These are phyloP conservation scores for Volvox carteri DNA, from an alignment of 163 green algal genomes.

Conservation along the genomic window DNA sequence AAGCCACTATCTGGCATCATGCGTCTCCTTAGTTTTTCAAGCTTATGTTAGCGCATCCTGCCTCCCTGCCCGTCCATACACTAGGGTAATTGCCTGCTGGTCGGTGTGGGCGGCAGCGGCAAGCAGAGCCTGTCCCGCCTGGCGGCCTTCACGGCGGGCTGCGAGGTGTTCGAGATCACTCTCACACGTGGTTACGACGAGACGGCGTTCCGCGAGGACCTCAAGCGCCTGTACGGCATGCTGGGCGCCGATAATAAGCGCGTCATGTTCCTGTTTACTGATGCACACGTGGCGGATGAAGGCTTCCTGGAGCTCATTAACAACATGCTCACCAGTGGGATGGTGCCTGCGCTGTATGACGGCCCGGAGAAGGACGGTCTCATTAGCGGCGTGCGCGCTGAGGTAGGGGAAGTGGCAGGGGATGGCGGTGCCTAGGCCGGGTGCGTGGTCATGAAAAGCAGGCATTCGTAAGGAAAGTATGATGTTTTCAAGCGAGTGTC, in stretches of 20 bases:
- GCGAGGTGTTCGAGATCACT: slow-evolving; percentile 90
- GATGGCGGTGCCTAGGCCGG: not conserved
- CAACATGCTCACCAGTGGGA: slow-evolving; percentile 93
- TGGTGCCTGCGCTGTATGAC: slow-evolving; percentile 90
- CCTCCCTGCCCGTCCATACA: too few species aligned
- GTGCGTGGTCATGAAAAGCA: too few species aligned
- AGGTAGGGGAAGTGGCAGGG: slow-evolving; percentile 21
- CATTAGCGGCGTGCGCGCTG: slow-evolving; percentile 75
- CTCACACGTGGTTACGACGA: slow-evolving; percentile 92
- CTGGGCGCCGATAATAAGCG: slow-evolving; percentile 86
- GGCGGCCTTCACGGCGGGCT: slow-evolving; percentile 86
- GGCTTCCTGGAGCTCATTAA: slow-evolving; percentile 95
- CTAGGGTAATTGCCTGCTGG: slow-evolving; percentile 85
- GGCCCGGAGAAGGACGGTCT: slow-evolving; percentile 87
- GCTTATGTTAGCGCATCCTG: too few species aligned
- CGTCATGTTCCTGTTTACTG: slow-evolving; percentile 93
- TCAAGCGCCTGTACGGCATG: slow-evolving; percentile 90
- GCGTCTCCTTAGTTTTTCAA: too few species aligned
- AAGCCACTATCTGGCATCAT: too few species aligned
- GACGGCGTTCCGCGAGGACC: slow-evolving; percentile 86
- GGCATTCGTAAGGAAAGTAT: too few species aligned
- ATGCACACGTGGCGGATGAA: slow-evolving; percentile 91
- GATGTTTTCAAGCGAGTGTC: too few species aligned
- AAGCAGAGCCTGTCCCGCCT: slow-evolving; percentile 92
- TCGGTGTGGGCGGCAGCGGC: slow-evolving; percentile 93